These are phyloP conservation scores for Cladosporium sp. DNA, from an alignment of 2,329 filamentous ascomycete genomes.

Conservation along the genomic window DNA sequence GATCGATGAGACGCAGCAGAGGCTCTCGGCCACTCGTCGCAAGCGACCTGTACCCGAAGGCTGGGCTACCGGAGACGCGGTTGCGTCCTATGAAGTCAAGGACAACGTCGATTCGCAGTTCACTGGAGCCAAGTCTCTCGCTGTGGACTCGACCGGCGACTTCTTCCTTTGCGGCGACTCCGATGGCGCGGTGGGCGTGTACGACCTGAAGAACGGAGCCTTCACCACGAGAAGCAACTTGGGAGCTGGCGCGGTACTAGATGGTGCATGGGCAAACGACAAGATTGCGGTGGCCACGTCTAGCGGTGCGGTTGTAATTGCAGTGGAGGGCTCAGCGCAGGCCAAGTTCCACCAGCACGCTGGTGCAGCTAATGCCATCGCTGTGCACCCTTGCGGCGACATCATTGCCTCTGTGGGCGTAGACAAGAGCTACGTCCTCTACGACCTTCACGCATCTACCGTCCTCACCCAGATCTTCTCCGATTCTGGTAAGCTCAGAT, in stretches of 20 bases:
- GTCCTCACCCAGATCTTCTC: slow-evolving; percentile 73
- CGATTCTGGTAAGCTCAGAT: slow-evolving; percentile 57
- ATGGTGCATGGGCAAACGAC: slow-evolving; percentile 57
- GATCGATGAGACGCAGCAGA: slow-evolving; percentile 73
- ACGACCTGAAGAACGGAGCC: slow-evolving; percentile 69
- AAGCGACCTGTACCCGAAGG: slow-evolving; percentile 79
- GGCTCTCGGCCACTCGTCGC: slow-evolving; percentile 80
- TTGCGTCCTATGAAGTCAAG: slow-evolving; percentile 54
- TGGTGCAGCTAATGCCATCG: slow-evolving; percentile 69
- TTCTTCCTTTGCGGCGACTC: slow-evolving; percentile 68
- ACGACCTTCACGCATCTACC: slow-evolving; percentile 64
- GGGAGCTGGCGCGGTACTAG: slow-evolving; percentile 62
- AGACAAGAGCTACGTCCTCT: slow-evolving; percentile 89
- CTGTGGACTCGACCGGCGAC: slow-evolving; percentile 54
- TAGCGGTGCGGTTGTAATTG: slow-evolving; percentile 73
- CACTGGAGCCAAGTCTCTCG: slow-evolving; percentile 52
- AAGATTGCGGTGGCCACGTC: slow-evolving; percentile 68
- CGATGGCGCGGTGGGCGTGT: slow-evolving; percentile 70
- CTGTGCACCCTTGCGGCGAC: slow-evolving; percentile 74
- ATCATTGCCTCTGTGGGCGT: slow-evolving; percentile 80
- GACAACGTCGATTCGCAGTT: slow-evolving; percentile 52
- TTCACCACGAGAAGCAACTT: slow-evolving; percentile 62
- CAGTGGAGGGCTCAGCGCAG: slow-evolving; percentile 62
- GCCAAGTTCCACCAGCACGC: slow-evolving; percentile 74
- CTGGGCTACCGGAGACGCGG: slow-evolving; percentile 71